These are phyloP conservation scores for Phialophora chinensis DNA, from an alignment of 2,329 filamentous ascomycete species.

Conservation along the genomic window DNA sequence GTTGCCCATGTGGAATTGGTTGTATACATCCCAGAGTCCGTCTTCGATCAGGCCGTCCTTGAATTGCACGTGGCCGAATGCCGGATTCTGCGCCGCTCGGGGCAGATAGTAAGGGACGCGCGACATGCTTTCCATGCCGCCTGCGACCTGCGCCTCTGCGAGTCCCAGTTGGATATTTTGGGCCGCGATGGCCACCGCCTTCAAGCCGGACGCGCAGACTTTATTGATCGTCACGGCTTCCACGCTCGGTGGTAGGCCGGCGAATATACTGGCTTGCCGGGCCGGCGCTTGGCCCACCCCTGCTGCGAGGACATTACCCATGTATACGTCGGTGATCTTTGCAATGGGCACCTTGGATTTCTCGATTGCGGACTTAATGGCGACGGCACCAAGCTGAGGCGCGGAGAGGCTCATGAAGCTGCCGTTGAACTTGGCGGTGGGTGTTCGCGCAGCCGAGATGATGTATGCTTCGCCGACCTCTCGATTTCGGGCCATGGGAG, in stretches of 20 bases:
- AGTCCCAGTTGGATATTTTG: conserved; percentile 94
- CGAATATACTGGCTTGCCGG: conserved; percentile 86
- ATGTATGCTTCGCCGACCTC: conserved; percentile 94
- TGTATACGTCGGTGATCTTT: conserved; percentile 90
- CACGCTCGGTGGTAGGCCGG: conserved; percentile 77
- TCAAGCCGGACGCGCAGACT: conserved; percentile 93
- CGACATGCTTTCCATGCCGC: conserved; percentile 98
- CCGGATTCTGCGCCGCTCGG: conserved; percentile 77
- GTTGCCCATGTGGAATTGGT: conserved; percentile 96
- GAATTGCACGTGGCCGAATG: conserved; percentile 85
- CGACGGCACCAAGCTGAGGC: conserved; percentile 84
- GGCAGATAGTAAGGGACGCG: conserved; percentile 89
- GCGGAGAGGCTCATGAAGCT: conserved; percentile 82
- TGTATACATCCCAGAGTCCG: conserved; percentile 94
- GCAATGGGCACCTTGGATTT: conserved; percentile 82
- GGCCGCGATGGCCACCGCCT: conserved; percentile 86
- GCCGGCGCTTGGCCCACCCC: conserved; percentile 88
- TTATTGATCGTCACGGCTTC: conserved; percentile 97
- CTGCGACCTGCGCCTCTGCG: conserved; percentile 85
- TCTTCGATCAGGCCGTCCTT: conserved; percentile 95
- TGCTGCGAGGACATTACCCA: conserved; percentile 92
- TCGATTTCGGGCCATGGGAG: conserved; percentile 50
- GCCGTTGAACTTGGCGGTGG: conserved; percentile 93
- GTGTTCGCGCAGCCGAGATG: conserved; percentile 84
- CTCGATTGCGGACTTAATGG: conserved; percentile 87